Base-by-base conservation (phyloP, 1,139 yeast species). In the Dujonia santamariae region DNA sequence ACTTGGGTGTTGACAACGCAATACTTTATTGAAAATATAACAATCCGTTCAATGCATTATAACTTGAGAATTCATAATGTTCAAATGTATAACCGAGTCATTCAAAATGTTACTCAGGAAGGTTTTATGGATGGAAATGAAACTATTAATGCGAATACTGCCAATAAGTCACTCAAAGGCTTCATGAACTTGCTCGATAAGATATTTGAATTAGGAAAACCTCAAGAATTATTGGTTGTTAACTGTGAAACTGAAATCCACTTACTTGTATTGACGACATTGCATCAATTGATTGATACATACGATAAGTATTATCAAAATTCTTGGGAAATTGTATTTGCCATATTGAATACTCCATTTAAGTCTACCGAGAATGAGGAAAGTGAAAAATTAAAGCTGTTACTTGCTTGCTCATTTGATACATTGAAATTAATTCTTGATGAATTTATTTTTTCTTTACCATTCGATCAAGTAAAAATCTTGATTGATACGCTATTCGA, bases 391-490 rank as follows among this genome's bases (percentile, higher is more conserved):
- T 61, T 68, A 18, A 61, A 56, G 25, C 65, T 63, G 8, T 63
- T 85, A 32, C 66, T 75, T 36, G 79, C 74, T 46, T 75, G 80
- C 3, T 79, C 92, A 0, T 90, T 84, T 59, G 90, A 82, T 42
- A 83, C 94, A 0, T 65, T 90, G 43, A 90, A 86, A 48, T 67
- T 90, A 34, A 80, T 90, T 19, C 70, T 94, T 42, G 94, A 87
- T 50, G 97, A 90, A 52, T 86, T 90, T 50, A 59, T 90, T 37
- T 79, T 77, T 27, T 65, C 78, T 2, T 62, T 92, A 17, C 96
- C 97, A 0, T 56, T 67, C 28, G 61, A 64, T 18, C 82, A 83
- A 37, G 65, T 86, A 31, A 74, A 72, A 40, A 66, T 71, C 5
- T 70, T 88, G 22, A 78, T 87, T 39, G 87, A 85, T 44, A 79